Percentiles rank a stretch among this genome's conserved stretches.
These are phyloP conservation scores for Tricholoma furcatifolium DNA, from an alignment of 768 basidiomycete genomes.

Conservation along the genomic window DNA sequence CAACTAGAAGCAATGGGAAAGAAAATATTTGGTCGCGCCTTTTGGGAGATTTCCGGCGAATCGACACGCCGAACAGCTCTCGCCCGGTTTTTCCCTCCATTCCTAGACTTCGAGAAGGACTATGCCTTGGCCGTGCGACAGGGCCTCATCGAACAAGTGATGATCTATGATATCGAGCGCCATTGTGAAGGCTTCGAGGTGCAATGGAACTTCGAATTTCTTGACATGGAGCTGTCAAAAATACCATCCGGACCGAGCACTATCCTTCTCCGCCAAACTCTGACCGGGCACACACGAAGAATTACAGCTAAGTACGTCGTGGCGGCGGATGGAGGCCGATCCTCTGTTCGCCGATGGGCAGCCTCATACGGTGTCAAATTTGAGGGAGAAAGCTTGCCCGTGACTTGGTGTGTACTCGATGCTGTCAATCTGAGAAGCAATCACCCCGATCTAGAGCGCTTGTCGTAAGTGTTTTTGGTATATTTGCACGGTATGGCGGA, in stretches of 20 bases:
- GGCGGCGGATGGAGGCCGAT: conserved; percentile 15
- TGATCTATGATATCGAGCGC: conserved; percentile 15
- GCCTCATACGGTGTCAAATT: conserved; percentile 9
- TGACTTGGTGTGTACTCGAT: conserved; percentile 17
- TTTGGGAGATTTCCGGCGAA: conserved; percentile 15
- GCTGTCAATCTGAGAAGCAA: conserved; percentile 14
- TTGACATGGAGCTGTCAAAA: conserved; percentile 10
- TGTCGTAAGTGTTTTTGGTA: conserved; percentile 6
- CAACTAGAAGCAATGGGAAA: conserved; percentile 14
- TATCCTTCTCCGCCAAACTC: conserved; percentile 8
- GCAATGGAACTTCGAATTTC: conserved; percentile 15
- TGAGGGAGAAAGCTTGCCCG: conserved; percentile 12
- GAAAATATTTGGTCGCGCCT: conserved; percentile 15
- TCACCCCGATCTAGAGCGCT: conserved; percentile 14
- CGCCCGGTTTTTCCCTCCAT: conserved; percentile 15
- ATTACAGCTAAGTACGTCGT: conserved; percentile 9
- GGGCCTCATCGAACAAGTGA: conserved; percentile 18
- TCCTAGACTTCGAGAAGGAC: conserved; percentile 17
- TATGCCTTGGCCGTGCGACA: conserved; percentile 16
- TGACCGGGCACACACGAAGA: conserved; percentile 8
- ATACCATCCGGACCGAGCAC: conserved; percentile 4
- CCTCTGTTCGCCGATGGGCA: conserved; percentile 16
- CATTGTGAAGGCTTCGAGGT: conserved; percentile 15
- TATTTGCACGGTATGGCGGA: background rate
- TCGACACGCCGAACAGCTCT: conserved; percentile 12